These are phyloP conservation scores for Saccharomyces eubayanus DNA, from an alignment of 805 yeast species.

Conservation along the genomic window DNA sequence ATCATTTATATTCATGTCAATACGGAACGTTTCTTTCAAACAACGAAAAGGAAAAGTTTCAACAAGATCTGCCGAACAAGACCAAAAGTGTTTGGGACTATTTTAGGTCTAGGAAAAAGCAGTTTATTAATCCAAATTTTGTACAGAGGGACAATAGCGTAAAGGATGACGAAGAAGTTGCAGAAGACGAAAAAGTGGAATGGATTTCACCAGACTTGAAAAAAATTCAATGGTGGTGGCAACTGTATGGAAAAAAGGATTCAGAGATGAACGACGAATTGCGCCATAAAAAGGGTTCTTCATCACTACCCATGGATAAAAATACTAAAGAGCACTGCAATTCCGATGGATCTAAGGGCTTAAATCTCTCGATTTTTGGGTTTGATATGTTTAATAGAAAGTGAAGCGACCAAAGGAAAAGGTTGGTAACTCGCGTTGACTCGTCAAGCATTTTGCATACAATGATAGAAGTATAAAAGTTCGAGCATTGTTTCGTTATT, in stretches of 20 bases:
- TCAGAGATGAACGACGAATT: conserved; percentile 46
- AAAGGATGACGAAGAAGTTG: conserved; percentile 23
- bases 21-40: conserved; percentile 85
- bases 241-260: conserved; percentile 67
- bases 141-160: not conserved
- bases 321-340: conserved; percentile 4
- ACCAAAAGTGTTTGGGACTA: conserved; percentile 92
- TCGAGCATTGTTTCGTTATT: conserved; percentile 5
- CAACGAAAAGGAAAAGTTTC: conserved; percentile 54
- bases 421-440: too few relatives aligned
- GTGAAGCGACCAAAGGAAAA: not conserved
- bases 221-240: conserved; percentile 79
- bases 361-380: conserved; percentile 17
- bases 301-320: not conserved
- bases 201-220: conserved; percentile 44
- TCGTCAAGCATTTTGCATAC: conserved; percentile 5
- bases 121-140: conserved; percentile 54
- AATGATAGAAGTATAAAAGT: conserved; percentile 7
- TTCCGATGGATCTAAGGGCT: conserved; percentile 2
- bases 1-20: conserved; percentile 88
- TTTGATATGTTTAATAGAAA: conserved; percentile 15
- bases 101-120: conserved; percentile 63
- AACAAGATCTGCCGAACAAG: conserved; percentile 34
- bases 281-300: not conserved
- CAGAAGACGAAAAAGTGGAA: conserved; percentile 23